Evolutionary conservation across 106 monocot species (phyloP).

Genomic region (Dactylorhiza incarnata): DNA sequence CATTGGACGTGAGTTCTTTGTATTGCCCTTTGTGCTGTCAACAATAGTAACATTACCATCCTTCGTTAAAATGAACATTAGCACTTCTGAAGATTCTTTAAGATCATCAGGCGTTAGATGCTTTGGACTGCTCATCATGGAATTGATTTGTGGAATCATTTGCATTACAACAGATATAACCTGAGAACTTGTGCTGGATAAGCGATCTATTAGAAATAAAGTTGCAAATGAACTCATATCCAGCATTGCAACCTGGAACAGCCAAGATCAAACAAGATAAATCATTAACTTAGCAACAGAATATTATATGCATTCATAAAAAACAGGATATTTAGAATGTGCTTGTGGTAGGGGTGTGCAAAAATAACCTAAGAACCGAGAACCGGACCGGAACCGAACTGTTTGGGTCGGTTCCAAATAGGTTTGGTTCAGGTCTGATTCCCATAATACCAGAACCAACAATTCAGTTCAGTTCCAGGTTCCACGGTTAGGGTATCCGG

Average conservation of each 20-base stretch:
- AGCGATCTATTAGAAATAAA: slow-evolving; percentile 36
- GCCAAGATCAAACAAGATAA: neutral
- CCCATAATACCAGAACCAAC: too few species aligned
- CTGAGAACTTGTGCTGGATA: slow-evolving; percentile 44
- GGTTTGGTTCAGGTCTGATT: too few species aligned
- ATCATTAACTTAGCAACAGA: neutral
- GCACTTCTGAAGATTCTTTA: slow-evolving; percentile 20
- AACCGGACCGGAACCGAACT: too few species aligned
- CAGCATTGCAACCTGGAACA: slow-evolving; percentile 62
- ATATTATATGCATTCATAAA: neutral
- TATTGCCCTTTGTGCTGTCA: slow-evolving; percentile 50
- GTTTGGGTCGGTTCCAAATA: too few species aligned
- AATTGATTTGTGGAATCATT: slow-evolving; percentile 18
- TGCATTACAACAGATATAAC: slow-evolving; percentile 41
- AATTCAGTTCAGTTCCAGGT: too few species aligned
- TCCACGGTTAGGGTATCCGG: too few species aligned
- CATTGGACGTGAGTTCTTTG: slow-evolving; percentile 28
- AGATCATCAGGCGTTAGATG: slow-evolving; percentile 11
- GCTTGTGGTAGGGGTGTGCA: neutral
- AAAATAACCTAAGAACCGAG: too few species aligned
- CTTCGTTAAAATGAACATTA: slow-evolving; percentile 55
- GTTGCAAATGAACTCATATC: slow-evolving; percentile 48
- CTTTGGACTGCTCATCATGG: slow-evolving; percentile 16
- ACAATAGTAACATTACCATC: slow-evolving; percentile 48
- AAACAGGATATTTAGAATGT: neutral